These are phyloP conservation scores for Peterozyma xylosa DNA, from an alignment of 805 yeast species.

Conservation along the genomic window DNA sequence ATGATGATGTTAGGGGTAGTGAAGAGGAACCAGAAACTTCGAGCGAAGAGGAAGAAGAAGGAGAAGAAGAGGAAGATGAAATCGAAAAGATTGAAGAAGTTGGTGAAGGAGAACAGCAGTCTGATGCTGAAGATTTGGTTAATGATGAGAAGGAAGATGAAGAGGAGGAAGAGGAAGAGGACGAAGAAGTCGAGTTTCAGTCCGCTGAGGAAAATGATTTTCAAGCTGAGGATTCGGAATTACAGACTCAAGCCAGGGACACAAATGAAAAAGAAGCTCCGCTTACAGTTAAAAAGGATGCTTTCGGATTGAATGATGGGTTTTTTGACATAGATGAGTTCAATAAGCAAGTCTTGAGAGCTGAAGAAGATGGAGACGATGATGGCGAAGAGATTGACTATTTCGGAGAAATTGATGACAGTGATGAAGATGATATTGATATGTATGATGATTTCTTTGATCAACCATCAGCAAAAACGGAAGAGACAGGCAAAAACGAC, in stretches of 20 bases:
- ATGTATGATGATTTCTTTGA: conserved; percentile 67
- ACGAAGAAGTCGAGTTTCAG: conserved; percentile 10
- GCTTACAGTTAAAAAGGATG: conserved; percentile 32
- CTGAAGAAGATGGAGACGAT: conserved; percentile 39
- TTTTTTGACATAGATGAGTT: conserved; percentile 82
- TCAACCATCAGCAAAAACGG: conserved; percentile 19
- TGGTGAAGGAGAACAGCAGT: conserved; percentile 11
- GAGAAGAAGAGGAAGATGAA: conserved; percentile 17
- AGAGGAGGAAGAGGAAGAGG: conserved; percentile 15
- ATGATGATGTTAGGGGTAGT: conserved; percentile 14
- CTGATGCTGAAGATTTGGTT: conserved; percentile 17
- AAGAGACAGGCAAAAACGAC: conserved; percentile 14
- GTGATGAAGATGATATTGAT: conserved; percentile 38
- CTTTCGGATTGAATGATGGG: conserved; percentile 69
- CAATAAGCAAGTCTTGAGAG: conserved; percentile 63
- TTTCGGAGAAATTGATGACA: conserved; percentile 44
- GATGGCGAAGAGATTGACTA: conserved; percentile 45
- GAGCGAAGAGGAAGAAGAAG: conserved; percentile 22
- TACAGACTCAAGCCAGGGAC: conserved; percentile 7
- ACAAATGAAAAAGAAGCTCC: conserved; percentile 11
- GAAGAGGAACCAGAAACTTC: conserved; percentile 15
- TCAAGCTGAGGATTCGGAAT: conserved; percentile 6
- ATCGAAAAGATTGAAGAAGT: conserved; percentile 19
- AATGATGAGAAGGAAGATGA: conserved; percentile 21
- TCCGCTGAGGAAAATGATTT: conserved; percentile 8